Conservation (phyloP, 2,329 filamentous ascomycete species). For the Fusarium hostae region DNA sequence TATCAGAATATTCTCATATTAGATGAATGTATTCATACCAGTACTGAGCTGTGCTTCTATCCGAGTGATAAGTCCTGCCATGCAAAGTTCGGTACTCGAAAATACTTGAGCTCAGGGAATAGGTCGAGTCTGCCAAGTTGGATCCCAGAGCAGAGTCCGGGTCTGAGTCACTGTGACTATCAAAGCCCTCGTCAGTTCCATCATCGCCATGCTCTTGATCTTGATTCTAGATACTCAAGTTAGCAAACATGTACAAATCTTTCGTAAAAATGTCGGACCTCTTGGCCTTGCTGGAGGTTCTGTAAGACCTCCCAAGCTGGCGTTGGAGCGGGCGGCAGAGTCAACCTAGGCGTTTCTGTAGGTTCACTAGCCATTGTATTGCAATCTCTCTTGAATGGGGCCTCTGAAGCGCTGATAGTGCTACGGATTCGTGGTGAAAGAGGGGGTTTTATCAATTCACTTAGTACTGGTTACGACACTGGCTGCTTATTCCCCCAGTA, state of each 20-base stretch:
- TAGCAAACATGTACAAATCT: accelerated
- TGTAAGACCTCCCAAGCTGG: constrained; percentile 15
- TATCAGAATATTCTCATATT: accelerated
- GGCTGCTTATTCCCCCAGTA: not conserved
- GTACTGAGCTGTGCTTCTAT: constrained; percentile 3
- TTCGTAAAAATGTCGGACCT: not conserved
- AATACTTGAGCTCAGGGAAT: constrained; percentile 12
- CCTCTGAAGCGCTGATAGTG: accelerated
- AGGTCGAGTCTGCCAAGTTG: constrained; percentile 3
- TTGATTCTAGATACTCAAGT: not conserved
- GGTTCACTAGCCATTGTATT: not conserved
- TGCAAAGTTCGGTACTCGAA: constrained; percentile 10
- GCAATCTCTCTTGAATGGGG: accelerated
- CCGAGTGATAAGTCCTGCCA: constrained; percentile 13
- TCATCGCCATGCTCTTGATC: not conserved
- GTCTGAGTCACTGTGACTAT: not conserved
- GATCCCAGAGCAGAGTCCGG: constrained; percentile 12
- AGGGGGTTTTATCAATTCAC: not conserved
- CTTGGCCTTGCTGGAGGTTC: not conserved
- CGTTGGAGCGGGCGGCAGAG: constrained; percentile 7
- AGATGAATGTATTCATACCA: accelerated
- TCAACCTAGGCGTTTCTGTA: not conserved
- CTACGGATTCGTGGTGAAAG: not conserved
- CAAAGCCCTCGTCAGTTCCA: not conserved
- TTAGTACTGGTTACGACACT: not conserved